phyloP scores from a whole-genome alignment of 148 eudicot species.

The Simmondsia chinensis region DNA sequence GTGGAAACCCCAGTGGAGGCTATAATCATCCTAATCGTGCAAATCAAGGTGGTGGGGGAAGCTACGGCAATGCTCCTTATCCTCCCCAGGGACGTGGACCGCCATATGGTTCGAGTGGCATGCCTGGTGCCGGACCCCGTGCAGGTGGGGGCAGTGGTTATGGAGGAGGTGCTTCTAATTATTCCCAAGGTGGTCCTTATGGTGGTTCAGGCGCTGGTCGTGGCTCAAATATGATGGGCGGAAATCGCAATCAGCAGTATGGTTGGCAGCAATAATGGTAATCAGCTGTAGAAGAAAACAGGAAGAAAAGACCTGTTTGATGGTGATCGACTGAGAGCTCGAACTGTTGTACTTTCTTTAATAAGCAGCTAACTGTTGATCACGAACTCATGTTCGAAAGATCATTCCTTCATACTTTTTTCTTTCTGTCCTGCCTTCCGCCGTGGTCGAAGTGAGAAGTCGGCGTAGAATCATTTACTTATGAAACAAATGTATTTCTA shows the following conservation, averaged over 20 bases:
- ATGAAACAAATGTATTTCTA: too few relatives aligned
- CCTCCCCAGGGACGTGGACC: constrained; percentile 68
- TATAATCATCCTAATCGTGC: constrained; percentile 50
- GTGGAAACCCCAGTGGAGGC: constrained; percentile 40
- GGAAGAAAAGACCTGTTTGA: neutral
- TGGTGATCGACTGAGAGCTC: neutral
- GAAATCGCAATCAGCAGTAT: constrained; percentile 44
- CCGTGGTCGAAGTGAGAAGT: too few relatives aligned
- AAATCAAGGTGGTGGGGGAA: constrained; percentile 36
- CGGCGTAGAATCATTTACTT: too few relatives aligned
- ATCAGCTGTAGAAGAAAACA: neutral
- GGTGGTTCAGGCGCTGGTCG: constrained; percentile 47
- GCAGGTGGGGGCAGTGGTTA: constrained; percentile 54
- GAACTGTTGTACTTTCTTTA: too few relatives aligned
- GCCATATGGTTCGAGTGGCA: constrained; percentile 40
- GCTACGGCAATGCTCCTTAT: constrained; percentile 42
- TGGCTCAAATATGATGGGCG: constrained; percentile 40
- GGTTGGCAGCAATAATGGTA: constrained; percentile 37
- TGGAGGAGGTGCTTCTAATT: constrained; percentile 29
- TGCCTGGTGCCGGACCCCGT: constrained; percentile 40
- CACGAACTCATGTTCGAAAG: too few relatives aligned
- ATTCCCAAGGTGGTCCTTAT: constrained; percentile 37
- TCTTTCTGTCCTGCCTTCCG: too few relatives aligned
- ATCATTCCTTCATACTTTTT: too few relatives aligned
- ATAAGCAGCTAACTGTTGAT: too few relatives aligned